Base-by-base conservation (phyloP, 2,329 filamentous ascomycete species). In the Clarireedia paspali region DNA sequence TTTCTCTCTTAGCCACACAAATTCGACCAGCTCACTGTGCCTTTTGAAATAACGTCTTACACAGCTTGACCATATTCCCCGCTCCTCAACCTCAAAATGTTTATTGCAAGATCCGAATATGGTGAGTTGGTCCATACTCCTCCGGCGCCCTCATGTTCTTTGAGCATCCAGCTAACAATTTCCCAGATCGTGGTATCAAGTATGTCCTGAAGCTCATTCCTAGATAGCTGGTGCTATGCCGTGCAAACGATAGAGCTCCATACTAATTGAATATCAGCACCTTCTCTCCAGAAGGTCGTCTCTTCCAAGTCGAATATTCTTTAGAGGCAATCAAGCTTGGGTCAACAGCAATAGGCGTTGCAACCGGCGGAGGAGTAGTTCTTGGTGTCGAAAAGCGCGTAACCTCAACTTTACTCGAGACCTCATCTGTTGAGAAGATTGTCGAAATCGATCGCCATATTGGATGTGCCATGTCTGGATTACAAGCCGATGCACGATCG, bases 221-320 rank as follows among this genome's bases (percentile, higher is more conserved):
- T 59, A 45, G 27, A 57, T 46, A 30, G 44, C 36, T 27, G 20
- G 15, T 23, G 15, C 9, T 39, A 45, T 24, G 36, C 14, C 14
- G 24, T 17, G 27, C 47, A 12, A 39, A 40, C 34, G 42, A 53
- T 40, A 23, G 39, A 51, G 55, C 57, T 64, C 47, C 36, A 50
- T 50, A 45, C 50, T 55, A 50, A 55, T 24, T 38, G 38, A 62
- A 63, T 17, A 57, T 58, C 72, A 95, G 89, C 83, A 99, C 94
- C 82, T 99, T 99, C 84, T 99, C 94, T 68, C 94, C 94, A 60
- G 94, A 99, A 83, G 94, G 94, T 70, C 94, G 94, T 76, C 89
- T 99, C 74, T 99, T 99, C 83, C 94, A 99, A 80, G 94, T 99
- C 79, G 94, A 99, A 87, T 99, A 99, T 84, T 97, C 94, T 59